These are phyloP conservation scores for Malassezia equina DNA, from an alignment of 1,284 basidiomycete species.

Conservation along the genomic window DNA sequence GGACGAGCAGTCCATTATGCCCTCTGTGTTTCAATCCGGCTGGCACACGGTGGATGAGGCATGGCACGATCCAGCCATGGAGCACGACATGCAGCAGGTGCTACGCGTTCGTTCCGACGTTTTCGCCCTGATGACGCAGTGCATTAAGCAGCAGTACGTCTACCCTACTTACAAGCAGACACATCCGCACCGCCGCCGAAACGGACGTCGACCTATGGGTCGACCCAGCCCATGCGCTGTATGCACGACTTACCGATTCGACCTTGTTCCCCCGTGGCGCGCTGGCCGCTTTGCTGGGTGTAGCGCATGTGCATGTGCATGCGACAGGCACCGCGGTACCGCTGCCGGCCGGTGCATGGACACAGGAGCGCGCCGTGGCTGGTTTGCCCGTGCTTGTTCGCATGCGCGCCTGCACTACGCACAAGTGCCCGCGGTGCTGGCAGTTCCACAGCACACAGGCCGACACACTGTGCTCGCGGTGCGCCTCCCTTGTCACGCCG, in stretches of 20 bases:
- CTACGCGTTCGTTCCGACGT: constrained; percentile 6
- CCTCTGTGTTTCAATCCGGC: constrained; percentile 30
- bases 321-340: not conserved
- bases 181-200: constrained; percentile 1
- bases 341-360: not conserved
- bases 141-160: not conserved
- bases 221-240: not conserved
- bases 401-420: constrained; percentile 20
- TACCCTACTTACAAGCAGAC: not conserved
- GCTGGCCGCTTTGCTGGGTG: constrained; percentile 29
- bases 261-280: not conserved
- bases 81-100: not conserved
- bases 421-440: constrained; percentile 38
- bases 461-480: constrained; percentile 16
- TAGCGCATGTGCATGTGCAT: constrained; percentile 24
- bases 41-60: constrained; percentile 22
- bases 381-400: constrained; percentile 14
- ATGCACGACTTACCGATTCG: not conserved
- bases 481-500: not conserved
- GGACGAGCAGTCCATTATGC: constrained; percentile 5
- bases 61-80: constrained; percentile 8
- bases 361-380: not conserved
- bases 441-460: constrained; percentile 11
- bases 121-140: constrained; percentile 5
- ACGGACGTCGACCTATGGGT: constrained; percentile 9